Evolutionary conservation across 2,329 filamentous ascomycete species (phyloP).

Genomic region (Aureobasidium uvarum): DNA sequence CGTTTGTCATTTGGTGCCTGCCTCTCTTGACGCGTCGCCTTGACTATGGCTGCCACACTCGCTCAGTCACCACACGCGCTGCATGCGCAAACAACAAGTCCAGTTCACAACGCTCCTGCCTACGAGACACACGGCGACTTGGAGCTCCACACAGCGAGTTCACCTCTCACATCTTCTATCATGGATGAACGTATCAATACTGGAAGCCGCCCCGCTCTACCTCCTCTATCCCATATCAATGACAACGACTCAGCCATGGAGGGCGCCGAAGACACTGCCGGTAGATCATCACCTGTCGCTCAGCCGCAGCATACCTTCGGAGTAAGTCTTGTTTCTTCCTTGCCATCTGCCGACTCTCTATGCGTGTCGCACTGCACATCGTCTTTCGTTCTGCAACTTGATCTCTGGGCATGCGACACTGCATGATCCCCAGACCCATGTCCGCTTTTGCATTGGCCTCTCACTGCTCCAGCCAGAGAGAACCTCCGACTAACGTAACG

Average conservation of each 20-base stretch:
- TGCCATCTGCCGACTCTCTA: background rate
- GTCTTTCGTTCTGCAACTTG: background rate
- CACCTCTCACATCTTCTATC: background rate
- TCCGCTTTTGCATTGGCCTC: background rate
- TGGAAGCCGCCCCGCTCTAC: background rate
- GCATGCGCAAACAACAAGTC: slow-evolving; percentile 14
- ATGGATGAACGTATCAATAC: background rate
- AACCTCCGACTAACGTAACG: background rate
- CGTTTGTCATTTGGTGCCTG: background rate
- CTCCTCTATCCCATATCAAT: background rate
- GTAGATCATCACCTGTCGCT: background rate
- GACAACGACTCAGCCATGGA: slow-evolving; percentile 23
- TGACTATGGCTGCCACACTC: slow-evolving; percentile 14
- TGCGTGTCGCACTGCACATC: background rate
- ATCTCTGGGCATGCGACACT: too few species aligned
- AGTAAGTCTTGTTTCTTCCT: background rate
- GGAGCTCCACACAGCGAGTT: background rate
- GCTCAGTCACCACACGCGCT: slow-evolving; percentile 1
- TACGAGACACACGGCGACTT: background rate
- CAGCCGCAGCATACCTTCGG: background rate
- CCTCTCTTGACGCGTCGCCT: background rate
- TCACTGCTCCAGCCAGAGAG: background rate
- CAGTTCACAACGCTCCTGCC: background rate
- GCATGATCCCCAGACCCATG: too few species aligned
- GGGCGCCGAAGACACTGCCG: slow-evolving; percentile 18